phyloP scores from a whole-genome alignment of 2,329 filamentous ascomycete genomes.

The Neoscytalidium dimidiatum region DNA sequence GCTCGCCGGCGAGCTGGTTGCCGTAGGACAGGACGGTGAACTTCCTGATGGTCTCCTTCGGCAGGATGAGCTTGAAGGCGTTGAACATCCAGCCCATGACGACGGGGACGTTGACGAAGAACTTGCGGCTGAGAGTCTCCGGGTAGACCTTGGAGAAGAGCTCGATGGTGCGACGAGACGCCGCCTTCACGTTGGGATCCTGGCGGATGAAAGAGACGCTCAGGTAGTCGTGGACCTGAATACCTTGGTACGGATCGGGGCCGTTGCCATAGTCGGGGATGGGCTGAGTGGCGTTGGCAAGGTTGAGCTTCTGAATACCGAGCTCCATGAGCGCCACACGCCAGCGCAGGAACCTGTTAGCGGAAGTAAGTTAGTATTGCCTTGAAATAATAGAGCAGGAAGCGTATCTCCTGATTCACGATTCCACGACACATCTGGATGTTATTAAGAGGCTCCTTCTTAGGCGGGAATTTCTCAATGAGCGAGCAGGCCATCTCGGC shows the following conservation, averaged over 20 bases:
- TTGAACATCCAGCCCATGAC: conserved; percentile 78
- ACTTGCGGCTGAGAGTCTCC: conserved; percentile 86
- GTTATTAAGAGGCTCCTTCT: not conserved
- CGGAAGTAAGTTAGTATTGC: not conserved
- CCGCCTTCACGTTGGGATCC: conserved; percentile 73
- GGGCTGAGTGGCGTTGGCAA: conserved; percentile 67
- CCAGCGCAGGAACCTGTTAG: conserved; percentile 79
- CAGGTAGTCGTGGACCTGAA: conserved; percentile 92
- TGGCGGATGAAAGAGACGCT: conserved; percentile 83
- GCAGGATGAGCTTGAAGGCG: conserved; percentile 49
- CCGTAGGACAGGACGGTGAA: conserved; percentile 59
- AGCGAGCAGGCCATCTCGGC: not conserved
- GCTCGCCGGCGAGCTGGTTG: conserved; percentile 64
- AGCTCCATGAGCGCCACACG: conserved; percentile 89
- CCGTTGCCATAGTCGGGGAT: conserved; percentile 68
- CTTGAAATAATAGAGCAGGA: not conserved
- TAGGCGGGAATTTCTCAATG: not conserved
- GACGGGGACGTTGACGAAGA: conserved; percentile 90
- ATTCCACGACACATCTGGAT: not conserved
- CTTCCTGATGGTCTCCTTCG: conserved; percentile 51
- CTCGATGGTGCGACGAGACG: conserved; percentile 78
- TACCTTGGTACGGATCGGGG: conserved; percentile 82
- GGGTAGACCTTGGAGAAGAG: conserved; percentile 83
- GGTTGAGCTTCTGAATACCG: conserved; percentile 71
- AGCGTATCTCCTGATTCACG: not conserved